A percentile compares a stretch with the other conserved stretches of the same genome.
phyloP scores from a whole-genome alignment of 1,139 yeast species.

The Insectozyma bohioensis region DNA sequence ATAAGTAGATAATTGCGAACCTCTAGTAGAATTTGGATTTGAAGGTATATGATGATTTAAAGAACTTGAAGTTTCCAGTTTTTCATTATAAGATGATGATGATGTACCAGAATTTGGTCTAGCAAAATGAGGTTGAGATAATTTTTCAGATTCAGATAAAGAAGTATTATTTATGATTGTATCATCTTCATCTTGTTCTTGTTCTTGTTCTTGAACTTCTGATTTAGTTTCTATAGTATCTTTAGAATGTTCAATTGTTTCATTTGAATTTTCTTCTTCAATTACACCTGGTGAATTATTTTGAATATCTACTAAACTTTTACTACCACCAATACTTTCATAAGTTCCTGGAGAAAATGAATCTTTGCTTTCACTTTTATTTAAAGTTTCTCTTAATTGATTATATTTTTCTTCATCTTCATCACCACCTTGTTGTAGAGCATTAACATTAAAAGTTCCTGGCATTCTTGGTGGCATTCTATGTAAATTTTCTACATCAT shows the following conservation, averaged over 20 bases:
- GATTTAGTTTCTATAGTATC: too few relatives aligned
- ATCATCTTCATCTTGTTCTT: conserved; percentile 1
- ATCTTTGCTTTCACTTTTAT: conserved; percentile 9
- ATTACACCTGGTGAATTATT: conserved; percentile 3
- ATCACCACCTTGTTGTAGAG: conserved; percentile 30
- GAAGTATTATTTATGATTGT: not conserved
- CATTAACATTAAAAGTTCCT: conserved; percentile 60
- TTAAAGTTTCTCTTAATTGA: conserved; percentile 10
- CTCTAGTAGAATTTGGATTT: conserved; percentile 8
- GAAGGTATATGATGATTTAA: conserved; percentile 7
- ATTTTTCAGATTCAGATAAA: too few relatives aligned
- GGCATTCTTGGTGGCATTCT: conserved; percentile 52
- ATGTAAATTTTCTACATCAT: conserved; percentile 4
- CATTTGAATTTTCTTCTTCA: too few relatives aligned
- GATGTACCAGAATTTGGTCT: conserved; percentile 1
- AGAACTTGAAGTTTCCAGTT: not conserved
- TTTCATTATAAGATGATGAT: not conserved
- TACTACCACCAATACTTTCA: conserved; percentile 6
- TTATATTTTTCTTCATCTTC: conserved; percentile 19
- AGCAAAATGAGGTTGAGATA: conserved; percentile 1
- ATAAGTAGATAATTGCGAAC: conserved; percentile 15
- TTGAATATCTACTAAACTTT: conserved; percentile 1
- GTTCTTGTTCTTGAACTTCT: too few relatives aligned
- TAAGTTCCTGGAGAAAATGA: conserved; percentile 6
- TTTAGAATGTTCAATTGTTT: too few relatives aligned